These are phyloP conservation scores for Penicillium olsonii DNA, from an alignment of 2,329 filamentous ascomycete species.

Conservation along the genomic window DNA sequence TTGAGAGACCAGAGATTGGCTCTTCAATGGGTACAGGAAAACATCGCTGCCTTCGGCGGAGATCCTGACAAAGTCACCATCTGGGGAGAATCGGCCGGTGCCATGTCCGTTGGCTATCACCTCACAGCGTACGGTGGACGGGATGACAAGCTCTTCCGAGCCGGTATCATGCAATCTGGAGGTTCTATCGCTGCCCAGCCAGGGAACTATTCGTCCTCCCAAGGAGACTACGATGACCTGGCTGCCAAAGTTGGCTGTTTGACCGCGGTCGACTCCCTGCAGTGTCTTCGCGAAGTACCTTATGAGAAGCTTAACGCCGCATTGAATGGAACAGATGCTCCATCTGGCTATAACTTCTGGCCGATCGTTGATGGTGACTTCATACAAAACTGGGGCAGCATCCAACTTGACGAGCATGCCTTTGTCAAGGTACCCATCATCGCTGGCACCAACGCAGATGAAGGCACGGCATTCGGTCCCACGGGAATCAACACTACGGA, in stretches of 20 bases:
- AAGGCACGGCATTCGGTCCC: conserved; percentile 61
- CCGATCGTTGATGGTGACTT: conserved; percentile 60
- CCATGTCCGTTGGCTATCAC: conserved; percentile 52
- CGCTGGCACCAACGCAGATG: conserved; percentile 65
- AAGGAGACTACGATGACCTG: conserved; percentile 62
- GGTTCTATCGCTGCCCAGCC: conserved; percentile 52
- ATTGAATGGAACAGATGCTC: conserved; percentile 48
- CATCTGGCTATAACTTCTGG: conserved; percentile 36
- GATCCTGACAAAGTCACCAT: conserved; percentile 40
- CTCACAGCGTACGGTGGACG: conserved; percentile 57
- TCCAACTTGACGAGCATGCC: conserved; percentile 57
- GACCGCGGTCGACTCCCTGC: conserved; percentile 57
- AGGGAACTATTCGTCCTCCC: conserved; percentile 40
- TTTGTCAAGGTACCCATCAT: conserved; percentile 68
- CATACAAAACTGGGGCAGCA: conserved; percentile 53
- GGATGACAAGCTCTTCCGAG: conserved; percentile 57
- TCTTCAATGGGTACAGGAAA: conserved; percentile 41
- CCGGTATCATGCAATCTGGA: conserved; percentile 54
- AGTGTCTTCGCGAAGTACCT: conserved; percentile 64
- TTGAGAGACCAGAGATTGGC: conserved; percentile 40
- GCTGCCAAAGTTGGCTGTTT: conserved; percentile 62
- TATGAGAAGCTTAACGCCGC: conserved; percentile 60
- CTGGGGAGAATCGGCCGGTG: conserved; percentile 62
- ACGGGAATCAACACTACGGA: conserved; percentile 56
- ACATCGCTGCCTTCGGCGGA: conserved; percentile 38